Conservation (phyloP, 2,329 filamentous ascomycete genomes). For the Lanzia echinophila region DNA sequence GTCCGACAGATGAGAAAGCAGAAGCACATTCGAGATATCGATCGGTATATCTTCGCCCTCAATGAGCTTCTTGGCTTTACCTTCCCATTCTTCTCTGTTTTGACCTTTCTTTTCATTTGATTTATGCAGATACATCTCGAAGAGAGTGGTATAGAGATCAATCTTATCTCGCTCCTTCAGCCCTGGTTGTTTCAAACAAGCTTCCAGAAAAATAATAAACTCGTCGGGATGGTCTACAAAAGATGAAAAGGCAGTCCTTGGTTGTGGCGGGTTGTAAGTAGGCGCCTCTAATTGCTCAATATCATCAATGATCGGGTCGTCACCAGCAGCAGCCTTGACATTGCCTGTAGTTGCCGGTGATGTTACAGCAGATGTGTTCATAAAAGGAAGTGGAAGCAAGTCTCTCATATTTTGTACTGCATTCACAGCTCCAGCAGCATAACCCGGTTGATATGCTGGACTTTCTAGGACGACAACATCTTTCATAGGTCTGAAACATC, state of each 20-base stretch:
- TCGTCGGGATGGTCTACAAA: constrained; percentile 92
- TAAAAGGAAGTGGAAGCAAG: constrained; percentile 77
- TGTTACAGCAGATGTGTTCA: constrained; percentile 56
- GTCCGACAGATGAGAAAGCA: constrained; percentile 85
- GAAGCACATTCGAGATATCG: constrained; percentile 87
- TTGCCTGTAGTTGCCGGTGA: constrained; percentile 47
- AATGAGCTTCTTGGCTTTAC: constrained; percentile 83
- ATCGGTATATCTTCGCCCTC: constrained; percentile 76
- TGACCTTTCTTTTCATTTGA: constrained; percentile 67
- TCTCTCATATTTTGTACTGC: constrained; percentile 83
- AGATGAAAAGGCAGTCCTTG: constrained; percentile 85
- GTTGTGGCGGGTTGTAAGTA: constrained; percentile 71
- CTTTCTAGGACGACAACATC: constrained; percentile 37
- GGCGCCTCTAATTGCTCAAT: constrained; percentile 34
- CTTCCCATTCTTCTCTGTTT: constrained; percentile 76
- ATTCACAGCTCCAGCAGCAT: constrained; percentile 50
- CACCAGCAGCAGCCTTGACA: constrained; percentile 45
- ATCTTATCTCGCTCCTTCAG: constrained; percentile 69
- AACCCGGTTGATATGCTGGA: constrained; percentile 21
- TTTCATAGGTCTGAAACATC: constrained; percentile 68
- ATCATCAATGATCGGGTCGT: constrained; percentile 46
- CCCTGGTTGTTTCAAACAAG: constrained; percentile 66
- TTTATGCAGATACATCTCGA: constrained; percentile 96
- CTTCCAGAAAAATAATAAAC: constrained; percentile 89
- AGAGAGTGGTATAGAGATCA: constrained; percentile 89